phyloP scores from a whole-genome alignment of 345 rosid genomes.

The Mangifera indica region DNA sequence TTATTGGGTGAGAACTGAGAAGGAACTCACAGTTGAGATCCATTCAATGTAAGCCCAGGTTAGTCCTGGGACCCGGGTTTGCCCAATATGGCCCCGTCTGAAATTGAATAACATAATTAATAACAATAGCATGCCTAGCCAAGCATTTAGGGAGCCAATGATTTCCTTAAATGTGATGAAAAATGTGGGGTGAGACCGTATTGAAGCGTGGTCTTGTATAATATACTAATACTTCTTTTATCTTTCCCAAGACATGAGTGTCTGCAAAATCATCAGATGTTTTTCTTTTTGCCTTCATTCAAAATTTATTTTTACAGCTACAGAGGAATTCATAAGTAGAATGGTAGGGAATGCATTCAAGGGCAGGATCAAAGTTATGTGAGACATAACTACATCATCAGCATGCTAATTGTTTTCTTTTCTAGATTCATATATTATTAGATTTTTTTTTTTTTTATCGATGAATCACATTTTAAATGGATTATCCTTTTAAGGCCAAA shows the following conservation, averaged over 20 bases:
- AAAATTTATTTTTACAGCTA: not conserved
- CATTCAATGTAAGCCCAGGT: too few species aligned
- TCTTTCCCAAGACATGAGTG: constrained; percentile 2
- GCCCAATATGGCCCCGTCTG: not conserved
- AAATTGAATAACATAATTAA: not conserved
- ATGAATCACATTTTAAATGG: too few species aligned
- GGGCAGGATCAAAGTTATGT: too few species aligned
- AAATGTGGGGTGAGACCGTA: not conserved
- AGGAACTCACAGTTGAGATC: too few species aligned
- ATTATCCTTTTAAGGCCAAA: too few species aligned
- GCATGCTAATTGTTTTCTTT: too few species aligned
- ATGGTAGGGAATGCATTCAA: not conserved
- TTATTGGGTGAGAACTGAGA: too few species aligned
- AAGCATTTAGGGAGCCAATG: constrained; percentile 1
- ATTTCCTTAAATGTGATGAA: not conserved
- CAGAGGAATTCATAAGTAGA: not conserved
- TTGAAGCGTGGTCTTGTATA: constrained; percentile 2
- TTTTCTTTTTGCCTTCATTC: constrained; percentile 13
- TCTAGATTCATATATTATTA: too few species aligned
- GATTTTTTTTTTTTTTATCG: too few species aligned
- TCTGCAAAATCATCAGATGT: not conserved
- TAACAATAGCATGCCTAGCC: not conserved
- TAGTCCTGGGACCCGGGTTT: not conserved
- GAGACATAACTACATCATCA: too few species aligned
- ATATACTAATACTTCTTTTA: constrained; percentile 3